phyloP scores from a whole-genome alignment of 1,139 yeast species.

The Candida sojae region DNA sequence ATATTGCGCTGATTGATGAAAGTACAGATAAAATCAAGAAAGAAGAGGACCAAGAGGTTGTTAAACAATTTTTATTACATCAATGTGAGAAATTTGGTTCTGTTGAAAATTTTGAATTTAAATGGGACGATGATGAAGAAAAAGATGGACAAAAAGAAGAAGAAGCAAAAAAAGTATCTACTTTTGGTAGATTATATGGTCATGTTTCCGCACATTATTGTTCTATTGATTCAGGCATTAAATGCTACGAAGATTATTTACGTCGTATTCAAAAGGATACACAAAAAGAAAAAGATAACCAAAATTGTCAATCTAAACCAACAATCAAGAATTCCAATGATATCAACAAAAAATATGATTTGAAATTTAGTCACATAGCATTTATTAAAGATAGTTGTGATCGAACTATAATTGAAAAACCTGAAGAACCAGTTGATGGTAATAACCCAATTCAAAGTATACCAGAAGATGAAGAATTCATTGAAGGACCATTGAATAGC shows the following conservation, averaged over 20 bases:
- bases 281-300: slow-evolving; percentile 17
- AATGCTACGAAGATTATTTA: slow-evolving; percentile 34
- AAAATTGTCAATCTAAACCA: slow-evolving; percentile 8
- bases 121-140: neutral
- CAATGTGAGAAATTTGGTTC: slow-evolving; percentile 38
- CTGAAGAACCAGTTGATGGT: neutral
- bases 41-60: slow-evolving; percentile 4
- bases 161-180: neutral
- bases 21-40: slow-evolving; percentile 6
- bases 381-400: slow-evolving; percentile 45
- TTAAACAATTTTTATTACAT: slow-evolving; percentile 15
- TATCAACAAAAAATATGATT: slow-evolving; percentile 14
- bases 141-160: neutral
- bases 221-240: slow-evolving; percentile 44
- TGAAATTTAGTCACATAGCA: slow-evolving; percentile 18
- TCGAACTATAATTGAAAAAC: slow-evolving; percentile 19
- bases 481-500: slow-evolving; percentile 13
- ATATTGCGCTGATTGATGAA: slow-evolving; percentile 8
- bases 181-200: slow-evolving; percentile 13
- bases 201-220: slow-evolving; percentile 34
- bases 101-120: slow-evolving; percentile 30
- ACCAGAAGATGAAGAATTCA: slow-evolving; percentile 10
- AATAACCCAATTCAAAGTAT: slow-evolving; percentile 4
- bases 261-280: slow-evolving; percentile 27
- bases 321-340: slow-evolving; percentile 6